Conservation (phyloP, 1,284 basidiomycete genomes). For the Uromyces viciae-fabae region DNA sequence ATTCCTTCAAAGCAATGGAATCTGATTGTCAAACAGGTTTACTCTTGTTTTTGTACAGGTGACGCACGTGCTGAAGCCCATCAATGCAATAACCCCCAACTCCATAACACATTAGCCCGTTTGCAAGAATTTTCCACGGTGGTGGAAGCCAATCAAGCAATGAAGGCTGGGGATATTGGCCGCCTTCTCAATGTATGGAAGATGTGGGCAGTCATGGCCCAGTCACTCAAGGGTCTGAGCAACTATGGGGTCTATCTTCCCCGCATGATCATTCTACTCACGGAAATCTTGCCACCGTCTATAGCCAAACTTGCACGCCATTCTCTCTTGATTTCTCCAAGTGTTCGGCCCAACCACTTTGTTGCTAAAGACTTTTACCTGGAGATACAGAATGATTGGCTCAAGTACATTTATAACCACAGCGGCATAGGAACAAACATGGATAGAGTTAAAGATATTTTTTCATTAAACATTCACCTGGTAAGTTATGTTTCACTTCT, state of each 20-base stretch:
- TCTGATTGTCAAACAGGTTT: not conserved
- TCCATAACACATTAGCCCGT: not conserved
- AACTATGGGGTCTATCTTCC: constrained; percentile 11
- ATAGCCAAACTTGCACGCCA: not conserved
- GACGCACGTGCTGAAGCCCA: not conserved
- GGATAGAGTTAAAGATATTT: not conserved
- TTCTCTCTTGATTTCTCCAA: not conserved
- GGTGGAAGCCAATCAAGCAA: constrained; percentile 19
- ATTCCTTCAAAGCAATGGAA: not conserved
- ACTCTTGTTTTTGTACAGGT: not conserved
- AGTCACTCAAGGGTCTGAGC: not conserved
- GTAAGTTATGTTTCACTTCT: no score
- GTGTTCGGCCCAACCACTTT: constrained; percentile 1
- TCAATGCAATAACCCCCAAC: not conserved
- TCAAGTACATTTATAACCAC: constrained; percentile 25
- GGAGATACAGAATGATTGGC: constrained; percentile 26
- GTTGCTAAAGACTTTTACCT: constrained; percentile 24
- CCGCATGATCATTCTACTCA: not conserved
- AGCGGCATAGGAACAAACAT: not conserved
- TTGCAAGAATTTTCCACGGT: constrained; percentile 13
- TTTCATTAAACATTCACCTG: constrained; percentile 15
- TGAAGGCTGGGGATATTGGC: constrained; percentile 17
- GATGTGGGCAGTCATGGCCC: constrained; percentile 6
- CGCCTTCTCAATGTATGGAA: constrained; percentile 17
- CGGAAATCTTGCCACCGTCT: not conserved